Percentiles rank a stretch among this genome's conserved stretches.
Evolutionary conservation across 2,329 filamentous ascomycete genomes (phyloP).

Genomic region (Exophiala sp.): DNA sequence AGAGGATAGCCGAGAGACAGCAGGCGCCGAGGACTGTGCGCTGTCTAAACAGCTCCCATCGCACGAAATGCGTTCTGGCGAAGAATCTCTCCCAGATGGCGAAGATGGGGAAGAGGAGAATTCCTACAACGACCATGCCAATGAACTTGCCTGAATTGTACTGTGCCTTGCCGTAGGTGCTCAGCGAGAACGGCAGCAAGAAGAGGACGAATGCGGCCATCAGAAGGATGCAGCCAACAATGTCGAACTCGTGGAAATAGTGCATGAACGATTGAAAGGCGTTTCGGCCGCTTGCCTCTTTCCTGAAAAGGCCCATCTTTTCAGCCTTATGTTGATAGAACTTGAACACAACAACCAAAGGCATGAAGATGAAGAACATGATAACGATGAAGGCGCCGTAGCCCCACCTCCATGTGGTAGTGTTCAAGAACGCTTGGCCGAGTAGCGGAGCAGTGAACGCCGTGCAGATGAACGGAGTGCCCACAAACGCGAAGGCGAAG

Average conservation of each 20-base stretch:
- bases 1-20: slow-evolving; percentile 45
- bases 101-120: slow-evolving; percentile 52
- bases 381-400: slow-evolving; percentile 61
- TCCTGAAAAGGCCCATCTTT: slow-evolving; percentile 49
- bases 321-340: slow-evolving; percentile 55
- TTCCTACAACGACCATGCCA: slow-evolving; percentile 52
- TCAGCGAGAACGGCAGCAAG: slow-evolving; percentile 62
- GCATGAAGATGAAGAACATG: slow-evolving; percentile 52
- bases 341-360: slow-evolving; percentile 52
- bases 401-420: slow-evolving; percentile 58
- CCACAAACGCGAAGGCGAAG: slow-evolving; percentile 57
- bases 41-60: slow-evolving; percentile 47
- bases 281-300: slow-evolving; percentile 33
- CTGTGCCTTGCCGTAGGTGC: slow-evolving; percentile 34
- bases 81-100: slow-evolving; percentile 53
- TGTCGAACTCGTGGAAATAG: slow-evolving; percentile 57
- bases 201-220: slow-evolving; percentile 59
- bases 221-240: slow-evolving; percentile 58
- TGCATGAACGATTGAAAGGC: slow-evolving; percentile 43
- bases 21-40: slow-evolving; percentile 52
- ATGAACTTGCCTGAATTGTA: slow-evolving; percentile 51
- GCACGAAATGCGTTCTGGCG: slow-evolving; percentile 52
- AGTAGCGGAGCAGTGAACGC: slow-evolving; percentile 54
- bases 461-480: slow-evolving; percentile 57
- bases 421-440: slow-evolving; percentile 47